Conservation (phyloP, 257 asterid genomes). For the Rhazya stricta region DNA sequence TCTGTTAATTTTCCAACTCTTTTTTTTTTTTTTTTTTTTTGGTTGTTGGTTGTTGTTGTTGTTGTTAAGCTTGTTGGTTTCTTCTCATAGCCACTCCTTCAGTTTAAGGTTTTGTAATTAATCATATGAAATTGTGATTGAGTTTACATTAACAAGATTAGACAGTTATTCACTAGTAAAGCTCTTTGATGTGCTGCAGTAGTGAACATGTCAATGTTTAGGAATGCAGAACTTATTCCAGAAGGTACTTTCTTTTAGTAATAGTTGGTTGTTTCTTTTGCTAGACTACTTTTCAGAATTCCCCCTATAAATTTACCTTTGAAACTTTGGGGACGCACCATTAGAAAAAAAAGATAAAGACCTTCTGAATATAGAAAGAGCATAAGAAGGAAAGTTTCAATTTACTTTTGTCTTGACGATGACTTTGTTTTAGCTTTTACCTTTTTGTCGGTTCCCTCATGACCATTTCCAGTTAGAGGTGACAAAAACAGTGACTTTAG, state of each 20-base stretch:
- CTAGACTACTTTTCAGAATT: not conserved
- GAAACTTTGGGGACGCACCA: not conserved
- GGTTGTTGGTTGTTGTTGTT: no score
- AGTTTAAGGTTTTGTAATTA: not conserved
- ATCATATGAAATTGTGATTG: not conserved
- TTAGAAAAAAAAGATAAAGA: not conserved
- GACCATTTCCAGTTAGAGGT: not conserved
- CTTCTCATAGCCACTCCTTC: not conserved
- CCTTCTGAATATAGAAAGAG: not conserved
- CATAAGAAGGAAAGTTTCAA: not conserved
- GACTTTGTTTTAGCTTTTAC: not conserved
- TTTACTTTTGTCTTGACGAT: not conserved
- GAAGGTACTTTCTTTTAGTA: not conserved
- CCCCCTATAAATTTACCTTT: not conserved
- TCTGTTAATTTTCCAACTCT: slow-evolving; percentile 16
- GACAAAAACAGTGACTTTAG: not conserved
- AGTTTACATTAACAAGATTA: not conserved
- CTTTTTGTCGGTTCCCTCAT: not conserved
- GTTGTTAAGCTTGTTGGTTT: not conserved
- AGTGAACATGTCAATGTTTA: not conserved
- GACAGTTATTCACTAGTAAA: not conserved
- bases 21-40: no score
- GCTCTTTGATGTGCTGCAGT: not conserved
- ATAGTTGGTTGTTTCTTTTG: not conserved
- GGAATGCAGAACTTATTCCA: not conserved